Percentiles rank a stretch among this genome's conserved stretches.
Evolutionary conservation across 176 grass and related monocot species (phyloP).

Genomic region (Elymus sibiricus): DNA sequence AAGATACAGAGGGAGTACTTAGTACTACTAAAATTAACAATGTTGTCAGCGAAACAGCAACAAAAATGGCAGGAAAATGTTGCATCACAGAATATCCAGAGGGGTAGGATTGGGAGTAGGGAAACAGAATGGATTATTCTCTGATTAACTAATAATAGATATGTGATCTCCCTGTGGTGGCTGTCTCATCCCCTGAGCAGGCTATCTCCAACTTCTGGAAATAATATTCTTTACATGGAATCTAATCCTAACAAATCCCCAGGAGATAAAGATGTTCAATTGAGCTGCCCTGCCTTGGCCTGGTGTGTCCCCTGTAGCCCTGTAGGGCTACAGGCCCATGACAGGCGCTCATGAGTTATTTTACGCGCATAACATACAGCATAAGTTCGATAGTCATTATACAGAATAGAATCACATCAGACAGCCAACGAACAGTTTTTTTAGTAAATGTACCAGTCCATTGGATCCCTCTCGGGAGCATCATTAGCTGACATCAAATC

Average conservation of each 20-base stretch:
- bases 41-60: neutral
- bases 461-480: conserved; percentile 87
- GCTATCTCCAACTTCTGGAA: neutral
- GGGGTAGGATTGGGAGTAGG: neutral
- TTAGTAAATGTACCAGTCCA: conserved; percentile 71
- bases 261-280: neutral
- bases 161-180: neutral
- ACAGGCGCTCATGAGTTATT: neutral
- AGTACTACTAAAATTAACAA: neutral
- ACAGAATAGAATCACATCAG: neutral
- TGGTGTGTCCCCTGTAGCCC: neutral
- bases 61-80: neutral
- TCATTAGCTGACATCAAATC: conserved; percentile 97
- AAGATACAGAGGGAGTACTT: too few species aligned
- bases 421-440: conserved; percentile 4
- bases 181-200: neutral
- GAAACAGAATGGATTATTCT: conserved; percentile 1
- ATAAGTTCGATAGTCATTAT: neutral
- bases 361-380: conserved; percentile 1
- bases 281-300: neutral
- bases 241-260: neutral
- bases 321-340: neutral
- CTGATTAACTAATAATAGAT: neutral
- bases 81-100: neutral
- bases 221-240: neutral